Evolutionary conservation across 768 basidiomycete species (phyloP), one percentile per base, ranked within the genome.

Genomic region (Austroboletus eburneus): DNA sequence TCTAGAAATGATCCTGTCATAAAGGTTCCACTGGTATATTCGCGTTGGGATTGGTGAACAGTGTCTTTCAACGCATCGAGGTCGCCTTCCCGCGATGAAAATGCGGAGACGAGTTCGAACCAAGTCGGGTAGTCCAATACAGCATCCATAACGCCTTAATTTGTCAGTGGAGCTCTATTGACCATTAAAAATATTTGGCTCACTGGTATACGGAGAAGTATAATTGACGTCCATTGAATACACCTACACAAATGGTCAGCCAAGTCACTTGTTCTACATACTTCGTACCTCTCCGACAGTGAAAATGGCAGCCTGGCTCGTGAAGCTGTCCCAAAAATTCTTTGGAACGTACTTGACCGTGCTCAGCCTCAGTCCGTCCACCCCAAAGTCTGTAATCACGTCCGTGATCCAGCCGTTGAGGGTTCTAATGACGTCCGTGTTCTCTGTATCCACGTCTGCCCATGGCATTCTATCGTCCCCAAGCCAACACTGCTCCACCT

Each of bases 301-400:
- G 56, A 72, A 80, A 9, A 80, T 71, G 4, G 72, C 74, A 0
- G 78, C 75, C 10, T 73, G 62, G 18, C 62, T 55, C 39, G 71
- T 65, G 57, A 81, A 82, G 5, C 57, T 70, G 9, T 68, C 69
- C 80, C 80, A 83, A 59, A 83, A 83, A 18, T 70, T 65, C 52
- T 69, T 69, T 2, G 71, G 65, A 52, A 83, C 66, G 57, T 79
- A 78, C 59, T 80, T 81, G 50, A 75, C 79, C 4, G 80, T 77
- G 45, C 81, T 80, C 59, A 83, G 73, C 21, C 81, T 72, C 24
- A 82, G 56, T 9, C 80, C 77, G 54, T 83, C 81, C 45, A 76
- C 67, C 9, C 48, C 57, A 54, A 80, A 83, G 37, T 71, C 69
- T 21, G 60, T 40, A 5, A 80, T 75, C 10, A 80, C 63, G 24